Evolutionary conservation across 768 basidiomycete species (phyloP), one percentile per base, ranked within the genome.

Genomic region (Lentinula boryana): DNA sequence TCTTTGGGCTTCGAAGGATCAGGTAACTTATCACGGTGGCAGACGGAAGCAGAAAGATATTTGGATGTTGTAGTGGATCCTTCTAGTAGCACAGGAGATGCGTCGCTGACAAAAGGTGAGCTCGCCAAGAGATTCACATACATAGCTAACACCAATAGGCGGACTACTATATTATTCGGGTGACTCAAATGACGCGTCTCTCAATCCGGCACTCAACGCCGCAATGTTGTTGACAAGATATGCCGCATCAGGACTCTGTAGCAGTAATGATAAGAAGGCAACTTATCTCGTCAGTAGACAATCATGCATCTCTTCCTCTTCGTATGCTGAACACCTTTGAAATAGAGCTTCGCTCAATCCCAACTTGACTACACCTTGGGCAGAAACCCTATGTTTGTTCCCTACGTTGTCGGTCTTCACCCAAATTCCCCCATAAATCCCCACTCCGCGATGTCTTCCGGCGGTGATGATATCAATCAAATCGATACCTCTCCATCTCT

Each of bases 381-480:
- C 40, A 84, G 89, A 54, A 98, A 98, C 68, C 87, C 94, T 0
- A 95, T 95, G 93, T 85, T 83, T 86, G 89, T 84, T 9, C 87
- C 90, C 1, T 98, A 97, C 70, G 73, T 97, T 53, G 93, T 97
- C 23, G 95, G 95, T 41, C 76, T 80, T 52, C 93, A 96, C 72
- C 92, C 94, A 1, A 95, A 96, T 69, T 89, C 95, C 12, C 94
- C 94, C 0, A 73, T 80, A 51, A 97, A 96, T 70, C 95, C 95
- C 1, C 94, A 96, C 69, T 92, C 90, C 5, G 95, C 93, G 1
- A 80, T 90, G 75, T 90, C 95, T 2, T 89, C 88, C 61, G 95
- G 95, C 33, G 93, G 92, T 1, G 78, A 80, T 60, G 82, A 93
- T 66, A 82, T 90, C 64, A 73, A 68, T 41, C 71, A 82, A 33